These are phyloP conservation scores for Lactarius akahatsu DNA, from an alignment of 768 basidiomycete genomes.

Conservation along the genomic window DNA sequence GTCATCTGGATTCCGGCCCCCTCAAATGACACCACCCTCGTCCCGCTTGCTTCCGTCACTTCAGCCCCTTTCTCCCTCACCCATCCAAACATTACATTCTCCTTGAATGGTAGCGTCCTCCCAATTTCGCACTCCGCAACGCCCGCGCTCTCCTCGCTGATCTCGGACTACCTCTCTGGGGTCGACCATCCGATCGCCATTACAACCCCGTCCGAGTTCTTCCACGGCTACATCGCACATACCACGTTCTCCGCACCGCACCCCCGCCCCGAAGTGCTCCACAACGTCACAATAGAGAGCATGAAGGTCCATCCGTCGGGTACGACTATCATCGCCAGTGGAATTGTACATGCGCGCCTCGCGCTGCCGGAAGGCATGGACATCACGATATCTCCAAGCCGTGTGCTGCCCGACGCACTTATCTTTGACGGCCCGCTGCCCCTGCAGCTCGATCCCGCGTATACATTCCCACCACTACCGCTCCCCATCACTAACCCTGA, in stretches of 20 bases:
- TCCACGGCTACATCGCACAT: constrained; percentile 47
- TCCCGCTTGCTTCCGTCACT: constrained; percentile 55
- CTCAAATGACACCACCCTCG: constrained; percentile 24
- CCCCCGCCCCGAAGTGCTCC: constrained; percentile 63
- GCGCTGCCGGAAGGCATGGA: constrained; percentile 71
- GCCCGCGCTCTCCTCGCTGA: constrained; percentile 54
- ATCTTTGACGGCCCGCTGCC: constrained; percentile 60
- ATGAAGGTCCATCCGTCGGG: constrained; percentile 65
- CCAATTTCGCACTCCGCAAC: constrained; percentile 46
- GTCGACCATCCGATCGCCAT: constrained; percentile 57
- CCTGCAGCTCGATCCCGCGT: neutral
- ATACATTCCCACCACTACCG: neutral
- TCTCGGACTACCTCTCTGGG: constrained; percentile 63
- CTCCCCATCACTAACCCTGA: neutral
- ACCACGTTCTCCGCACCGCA: constrained; percentile 64
- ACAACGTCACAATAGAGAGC: constrained; percentile 68
- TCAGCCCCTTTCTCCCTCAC: constrained; percentile 59
- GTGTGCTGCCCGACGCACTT: constrained; percentile 71
- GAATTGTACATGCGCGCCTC: constrained; percentile 60
- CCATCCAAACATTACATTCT: constrained; percentile 65
- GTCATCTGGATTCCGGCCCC: constrained; percentile 48
- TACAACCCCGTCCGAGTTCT: constrained; percentile 46
- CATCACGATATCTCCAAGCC: constrained; percentile 58
- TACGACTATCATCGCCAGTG: constrained; percentile 60
- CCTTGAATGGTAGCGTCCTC: constrained; percentile 55